Evolutionary conservation across 805 yeast genomes (phyloP).

Genomic region (Yarrowia porcina): DNA sequence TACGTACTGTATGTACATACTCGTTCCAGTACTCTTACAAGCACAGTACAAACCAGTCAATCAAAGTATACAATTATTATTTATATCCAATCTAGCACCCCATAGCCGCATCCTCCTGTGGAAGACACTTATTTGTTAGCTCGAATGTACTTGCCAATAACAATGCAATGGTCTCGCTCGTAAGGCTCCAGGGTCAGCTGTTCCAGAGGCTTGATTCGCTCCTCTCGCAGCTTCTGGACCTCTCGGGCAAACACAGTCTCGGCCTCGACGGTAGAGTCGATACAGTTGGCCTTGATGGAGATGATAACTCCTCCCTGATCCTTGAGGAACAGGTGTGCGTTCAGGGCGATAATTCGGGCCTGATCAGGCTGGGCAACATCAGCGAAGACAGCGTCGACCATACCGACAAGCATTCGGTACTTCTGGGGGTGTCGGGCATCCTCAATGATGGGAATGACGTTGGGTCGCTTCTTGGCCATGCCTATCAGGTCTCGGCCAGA

Average conservation of each 20-base stretch:
- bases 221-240: slow-evolving; percentile 98
- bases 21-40: too few species aligned
- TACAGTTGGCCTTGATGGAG: slow-evolving; percentile 99
- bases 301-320: slow-evolving; percentile 98
- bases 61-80: slow-evolving; percentile 19
- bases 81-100: slow-evolving; percentile 19
- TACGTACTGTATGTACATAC: too few species aligned
- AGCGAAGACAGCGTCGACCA: slow-evolving; percentile 98
- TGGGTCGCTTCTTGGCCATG: slow-evolving; percentile 99
- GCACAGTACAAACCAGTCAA: not conserved
- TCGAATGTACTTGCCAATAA: slow-evolving; percentile 94
- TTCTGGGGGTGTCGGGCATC: slow-evolving; percentile 99
- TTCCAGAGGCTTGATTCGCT: slow-evolving; percentile 96
- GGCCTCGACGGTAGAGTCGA: slow-evolving; percentile 98
- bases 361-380: slow-evolving; percentile 99
- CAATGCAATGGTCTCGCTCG: slow-evolving; percentile 99
- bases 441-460: slow-evolving; percentile 96
- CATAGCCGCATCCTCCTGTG: not conserved
- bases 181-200: slow-evolving; percentile 99
- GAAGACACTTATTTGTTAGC: slow-evolving; percentile 48
- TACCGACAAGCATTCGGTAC: slow-evolving; percentile 97
- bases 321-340: slow-evolving; percentile 96
- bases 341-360: slow-evolving; percentile 98
- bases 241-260: slow-evolving; percentile 99
- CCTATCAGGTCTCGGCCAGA: slow-evolving; percentile 99